Evolutionary conservation across 805 yeast species (phyloP).

Genomic region (Groenewaldozyma tartarivorans): DNA sequence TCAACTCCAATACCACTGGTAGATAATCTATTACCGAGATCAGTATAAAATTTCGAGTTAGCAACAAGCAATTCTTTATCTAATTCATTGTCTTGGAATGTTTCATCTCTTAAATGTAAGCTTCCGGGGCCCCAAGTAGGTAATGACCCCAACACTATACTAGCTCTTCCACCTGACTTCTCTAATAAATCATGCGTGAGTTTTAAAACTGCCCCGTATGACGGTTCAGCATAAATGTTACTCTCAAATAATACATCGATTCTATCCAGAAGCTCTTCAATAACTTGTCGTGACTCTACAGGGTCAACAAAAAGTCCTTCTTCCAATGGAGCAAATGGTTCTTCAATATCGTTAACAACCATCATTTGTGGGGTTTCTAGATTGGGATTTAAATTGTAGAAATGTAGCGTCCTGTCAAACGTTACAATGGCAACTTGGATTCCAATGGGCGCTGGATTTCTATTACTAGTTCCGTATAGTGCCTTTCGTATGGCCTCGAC

Average conservation of each 20-base stretch:
- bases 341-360: constrained; percentile 60
- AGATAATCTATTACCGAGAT: constrained; percentile 48
- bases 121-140: constrained; percentile 81
- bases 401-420: constrained; percentile 62
- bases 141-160: constrained; percentile 52
- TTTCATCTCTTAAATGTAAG: constrained; percentile 24
- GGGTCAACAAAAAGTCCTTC: constrained; percentile 76
- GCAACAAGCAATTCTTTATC: constrained; percentile 48
- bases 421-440: constrained; percentile 62
- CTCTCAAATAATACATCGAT: constrained; percentile 40
- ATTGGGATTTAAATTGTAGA: constrained; percentile 54
- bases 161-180: constrained; percentile 54
- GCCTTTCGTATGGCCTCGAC: constrained; percentile 62
- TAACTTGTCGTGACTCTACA: constrained; percentile 47
- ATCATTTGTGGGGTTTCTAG: constrained; percentile 49
- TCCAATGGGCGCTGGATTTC: constrained; percentile 30
- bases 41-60: constrained; percentile 51
- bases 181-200: constrained; percentile 56
- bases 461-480: constrained; percentile 31
- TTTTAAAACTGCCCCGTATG: constrained; percentile 70
- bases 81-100: constrained; percentile 14
- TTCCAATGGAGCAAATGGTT: constrained; percentile 72
- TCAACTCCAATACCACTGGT: constrained; percentile 63
- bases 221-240: constrained; percentile 45
- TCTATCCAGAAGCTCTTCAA: constrained; percentile 57